Conservation (phyloP, 2,329 filamentous ascomycete genomes). For the Xylariaceae sp. region DNA sequence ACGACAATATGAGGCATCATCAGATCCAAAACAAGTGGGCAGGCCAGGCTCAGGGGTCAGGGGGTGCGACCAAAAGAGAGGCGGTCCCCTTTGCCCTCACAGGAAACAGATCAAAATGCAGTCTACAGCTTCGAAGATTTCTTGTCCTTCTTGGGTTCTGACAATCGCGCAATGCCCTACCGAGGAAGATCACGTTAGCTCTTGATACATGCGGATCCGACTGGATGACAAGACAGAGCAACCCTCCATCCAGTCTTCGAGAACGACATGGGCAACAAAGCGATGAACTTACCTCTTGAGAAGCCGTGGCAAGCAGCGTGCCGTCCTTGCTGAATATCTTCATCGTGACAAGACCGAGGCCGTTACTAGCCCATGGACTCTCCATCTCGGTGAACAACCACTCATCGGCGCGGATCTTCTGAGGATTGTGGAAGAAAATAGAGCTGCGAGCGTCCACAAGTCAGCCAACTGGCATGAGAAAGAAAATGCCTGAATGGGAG, state of each 20-base stretch:
- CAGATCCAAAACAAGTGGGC: too few relatives aligned
- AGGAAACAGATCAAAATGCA: too few relatives aligned
- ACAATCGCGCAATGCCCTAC: constrained; percentile 29
- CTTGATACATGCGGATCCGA: too few relatives aligned
- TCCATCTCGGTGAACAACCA: constrained; percentile 80
- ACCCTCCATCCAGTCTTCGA: not conserved
- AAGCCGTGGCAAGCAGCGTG: constrained; percentile 68
- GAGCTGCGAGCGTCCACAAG: constrained; percentile 32
- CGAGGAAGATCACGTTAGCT: too few relatives aligned
- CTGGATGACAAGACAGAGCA: too few relatives aligned
- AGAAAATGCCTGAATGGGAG: not conserved
- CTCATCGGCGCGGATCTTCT: constrained; percentile 55
- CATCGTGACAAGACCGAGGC: constrained; percentile 69
- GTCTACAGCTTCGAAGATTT: too few relatives aligned
- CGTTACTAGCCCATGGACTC: constrained; percentile 74
- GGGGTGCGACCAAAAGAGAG: too few relatives aligned
- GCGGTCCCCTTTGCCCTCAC: too few relatives aligned
- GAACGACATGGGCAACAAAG: not conserved
- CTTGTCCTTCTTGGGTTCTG: too few relatives aligned
- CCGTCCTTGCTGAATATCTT: constrained; percentile 68
- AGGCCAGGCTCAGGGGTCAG: too few relatives aligned
- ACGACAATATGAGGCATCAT: too few relatives aligned
- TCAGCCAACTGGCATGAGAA: too few relatives aligned
- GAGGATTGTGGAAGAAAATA: constrained; percentile 62
- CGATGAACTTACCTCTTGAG: constrained; percentile 60